Percentiles rank a stretch among this genome's conserved stretches.
Conservation (phyloP, 306 rosid genomes). For the Prunus mume region DNA sequence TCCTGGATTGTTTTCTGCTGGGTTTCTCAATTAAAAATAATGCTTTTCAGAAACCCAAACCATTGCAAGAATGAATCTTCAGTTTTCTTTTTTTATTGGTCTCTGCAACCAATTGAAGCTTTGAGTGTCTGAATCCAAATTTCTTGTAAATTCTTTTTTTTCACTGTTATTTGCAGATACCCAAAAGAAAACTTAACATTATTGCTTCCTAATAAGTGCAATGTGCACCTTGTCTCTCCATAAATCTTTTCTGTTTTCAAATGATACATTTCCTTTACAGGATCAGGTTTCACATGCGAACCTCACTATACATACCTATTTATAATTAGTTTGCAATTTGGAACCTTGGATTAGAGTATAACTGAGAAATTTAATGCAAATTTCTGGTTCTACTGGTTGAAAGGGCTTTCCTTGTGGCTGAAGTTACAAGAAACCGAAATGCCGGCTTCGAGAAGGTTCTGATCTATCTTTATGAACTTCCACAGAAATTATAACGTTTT, state of each 20-base stretch:
- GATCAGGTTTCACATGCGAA: not conserved
- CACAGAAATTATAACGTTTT: not conserved
- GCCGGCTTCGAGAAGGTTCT: not conserved
- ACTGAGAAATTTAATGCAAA: not conserved
- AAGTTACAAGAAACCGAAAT: not conserved
- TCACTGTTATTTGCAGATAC: too few relatives aligned
- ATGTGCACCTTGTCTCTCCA: too few relatives aligned
- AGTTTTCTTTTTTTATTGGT: not conserved
- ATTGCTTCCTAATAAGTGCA: too few relatives aligned
- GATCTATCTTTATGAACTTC: not conserved
- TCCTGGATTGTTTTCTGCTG: too few relatives aligned
- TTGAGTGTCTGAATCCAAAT: too few relatives aligned
- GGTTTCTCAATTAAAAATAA: not conserved
- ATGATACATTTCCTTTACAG: too few relatives aligned
- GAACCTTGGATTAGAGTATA: not conserved
- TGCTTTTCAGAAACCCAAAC: not conserved
- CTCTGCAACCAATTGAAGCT: not conserved
- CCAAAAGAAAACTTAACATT: too few relatives aligned
- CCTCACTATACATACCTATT: not conserved
- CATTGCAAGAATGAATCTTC: not conserved
- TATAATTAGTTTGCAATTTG: not conserved
- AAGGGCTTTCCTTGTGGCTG: not conserved
- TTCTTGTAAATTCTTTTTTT: not conserved
- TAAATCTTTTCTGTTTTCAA: too few relatives aligned
- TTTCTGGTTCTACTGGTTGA: not conserved